phyloP scores from a whole-genome alignment of 805 yeast genomes.

The Zygosaccharomyces rouxii region DNA sequence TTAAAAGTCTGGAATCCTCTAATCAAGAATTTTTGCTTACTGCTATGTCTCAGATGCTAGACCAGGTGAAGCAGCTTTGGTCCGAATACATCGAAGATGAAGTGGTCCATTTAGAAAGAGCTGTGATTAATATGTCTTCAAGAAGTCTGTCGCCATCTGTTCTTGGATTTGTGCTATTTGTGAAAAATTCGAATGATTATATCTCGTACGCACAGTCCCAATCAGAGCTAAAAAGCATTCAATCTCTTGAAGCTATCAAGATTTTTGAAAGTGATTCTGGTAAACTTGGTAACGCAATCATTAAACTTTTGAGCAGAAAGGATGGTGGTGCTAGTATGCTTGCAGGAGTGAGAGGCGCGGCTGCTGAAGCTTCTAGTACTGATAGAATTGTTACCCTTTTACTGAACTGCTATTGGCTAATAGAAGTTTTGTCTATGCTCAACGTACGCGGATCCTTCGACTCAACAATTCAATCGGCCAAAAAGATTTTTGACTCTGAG shows the following conservation, averaged over 20 bases:
- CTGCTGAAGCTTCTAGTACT: slow-evolving; percentile 18
- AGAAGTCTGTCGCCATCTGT: slow-evolving; percentile 44
- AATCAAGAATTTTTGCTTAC: slow-evolving; percentile 62
- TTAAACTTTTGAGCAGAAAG: slow-evolving; percentile 8
- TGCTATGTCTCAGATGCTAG: slow-evolving; percentile 47
- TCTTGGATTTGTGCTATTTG: slow-evolving; percentile 45
- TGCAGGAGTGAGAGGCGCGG: slow-evolving; percentile 1
- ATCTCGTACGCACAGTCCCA: slow-evolving; percentile 29
- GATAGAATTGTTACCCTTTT: slow-evolving; percentile 45
- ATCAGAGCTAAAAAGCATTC: slow-evolving; percentile 3
- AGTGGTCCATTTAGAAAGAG: slow-evolving; percentile 41
- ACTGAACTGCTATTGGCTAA: slow-evolving; percentile 50
- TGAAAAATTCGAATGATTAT: slow-evolving; percentile 33
- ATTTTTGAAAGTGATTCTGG: slow-evolving; percentile 10
- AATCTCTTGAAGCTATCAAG: slow-evolving; percentile 7
- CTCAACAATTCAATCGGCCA: slow-evolving; percentile 21
- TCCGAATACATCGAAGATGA: slow-evolving; percentile 53
- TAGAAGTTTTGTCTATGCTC: slow-evolving; percentile 37
- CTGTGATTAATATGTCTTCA: slow-evolving; percentile 26
- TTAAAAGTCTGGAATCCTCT: slow-evolving; percentile 40
- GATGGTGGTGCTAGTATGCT: slow-evolving; percentile 6
- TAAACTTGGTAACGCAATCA: slow-evolving; percentile 10
- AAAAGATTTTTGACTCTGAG: slow-evolving; percentile 30
- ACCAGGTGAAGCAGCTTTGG: slow-evolving; percentile 55
- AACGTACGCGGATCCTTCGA: slow-evolving; percentile 21